Conservation (phyloP, 1,284 basidiomycete genomes). For the Tetrapyrgos nigripes region DNA sequence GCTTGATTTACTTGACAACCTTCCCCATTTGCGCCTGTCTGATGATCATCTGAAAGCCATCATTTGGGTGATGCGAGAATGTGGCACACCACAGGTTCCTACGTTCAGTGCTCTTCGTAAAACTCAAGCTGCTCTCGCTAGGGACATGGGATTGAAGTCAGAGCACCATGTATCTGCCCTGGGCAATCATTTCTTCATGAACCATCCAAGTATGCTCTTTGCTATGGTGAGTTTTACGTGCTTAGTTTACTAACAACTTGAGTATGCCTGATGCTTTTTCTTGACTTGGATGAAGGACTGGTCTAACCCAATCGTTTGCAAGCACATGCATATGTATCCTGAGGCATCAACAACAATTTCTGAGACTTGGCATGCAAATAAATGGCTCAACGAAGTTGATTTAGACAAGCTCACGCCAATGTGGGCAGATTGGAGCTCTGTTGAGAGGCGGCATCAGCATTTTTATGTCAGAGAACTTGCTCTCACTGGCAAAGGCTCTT, state of each 20-base stretch:
- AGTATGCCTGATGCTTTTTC: not conserved
- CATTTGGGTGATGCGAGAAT: constrained; percentile 12
- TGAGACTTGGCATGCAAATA: constrained; percentile 39
- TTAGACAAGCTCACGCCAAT: constrained; percentile 23
- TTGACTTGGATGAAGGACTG: constrained; percentile 34
- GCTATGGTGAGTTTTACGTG: constrained; percentile 26
- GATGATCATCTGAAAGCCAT: constrained; percentile 7
- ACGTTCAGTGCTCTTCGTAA: constrained; percentile 10
- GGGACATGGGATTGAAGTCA: constrained; percentile 4
- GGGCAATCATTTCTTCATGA: constrained; percentile 40
- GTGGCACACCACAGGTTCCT: constrained; percentile 9
- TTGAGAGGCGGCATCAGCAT: constrained; percentile 9
- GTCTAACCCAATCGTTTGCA: constrained; percentile 38
- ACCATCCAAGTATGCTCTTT: constrained; percentile 29
- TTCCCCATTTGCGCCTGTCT: constrained; percentile 11
- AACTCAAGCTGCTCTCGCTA: not conserved
- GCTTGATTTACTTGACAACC: constrained; percentile 12
- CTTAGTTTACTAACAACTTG: not conserved
- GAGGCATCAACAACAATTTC: constrained; percentile 30
- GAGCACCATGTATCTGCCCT: constrained; percentile 28
- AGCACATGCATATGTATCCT: constrained; percentile 36
- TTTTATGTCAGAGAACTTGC: constrained; percentile 34
- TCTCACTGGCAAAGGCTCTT: constrained; percentile 17
- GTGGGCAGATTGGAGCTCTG: constrained; percentile 35
- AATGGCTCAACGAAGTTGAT: constrained; percentile 31